Base-by-base conservation (phyloP, 768 basidiomycete species). In the Tulasnella sp. region DNA sequence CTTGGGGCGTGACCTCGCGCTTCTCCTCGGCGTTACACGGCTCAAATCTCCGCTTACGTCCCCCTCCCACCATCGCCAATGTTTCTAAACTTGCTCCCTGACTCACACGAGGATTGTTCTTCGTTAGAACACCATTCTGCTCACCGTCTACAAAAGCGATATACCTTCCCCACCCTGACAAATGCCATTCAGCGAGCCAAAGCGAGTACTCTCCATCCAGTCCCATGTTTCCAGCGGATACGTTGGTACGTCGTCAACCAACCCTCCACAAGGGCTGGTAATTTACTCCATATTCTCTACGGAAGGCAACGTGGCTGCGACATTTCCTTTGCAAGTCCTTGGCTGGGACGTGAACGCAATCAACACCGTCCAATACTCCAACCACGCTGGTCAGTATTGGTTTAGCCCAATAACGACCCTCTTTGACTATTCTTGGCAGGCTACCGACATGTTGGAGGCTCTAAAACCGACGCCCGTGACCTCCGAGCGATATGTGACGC, bases 341-440 rank as follows among this genome's bases (percentile, higher is more conserved):
- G 94, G 91, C 9, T 98, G 84, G 69, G 91, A 99, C 63, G 93
- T 98, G 42, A 96, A 99, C 73, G 90, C 89, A 68, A 78, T 94
- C 19, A 93, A 92, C 66, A 90, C 90, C 1, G 93, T 97, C 35
- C 86, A 96, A 65, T 97, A 86, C 67, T 88, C 88, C 6, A 99
- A 98, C 63, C 94, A 99, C 67, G 77, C 90, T 5, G 92, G 90
- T 86, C 55, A 55, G 75, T 63, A 7, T 17, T 15, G 6, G 2
- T 11, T 29, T 37, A 19, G 3, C 62, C 29, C 21, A 49, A 25
- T 4, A 25, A 8, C 4, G 36, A 12, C 31, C 27, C 29, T 14
- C n/a, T 19, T 53, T 21, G 12, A 6, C 3, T 25, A 3, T 19
- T 37, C 11, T 21, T 31, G n/a, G 29, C 31, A 94, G 92, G 90